Percentiles rank a stretch among this genome's conserved stretches.
Conservation (phyloP, 208 protist species). For the Crithidia brevicula region DNA sequence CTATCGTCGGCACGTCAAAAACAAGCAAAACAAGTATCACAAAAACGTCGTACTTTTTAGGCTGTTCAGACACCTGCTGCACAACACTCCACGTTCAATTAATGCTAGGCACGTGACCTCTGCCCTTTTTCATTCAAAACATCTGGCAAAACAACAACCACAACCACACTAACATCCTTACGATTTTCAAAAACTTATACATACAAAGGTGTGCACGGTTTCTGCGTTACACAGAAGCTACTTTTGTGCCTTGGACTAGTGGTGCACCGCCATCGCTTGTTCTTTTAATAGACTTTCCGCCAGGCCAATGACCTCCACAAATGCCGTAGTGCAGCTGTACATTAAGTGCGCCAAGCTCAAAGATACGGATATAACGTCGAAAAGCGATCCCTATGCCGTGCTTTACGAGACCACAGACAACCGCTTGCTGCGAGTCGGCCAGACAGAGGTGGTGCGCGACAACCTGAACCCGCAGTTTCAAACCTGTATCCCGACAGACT, state of each 20-base stretch:
- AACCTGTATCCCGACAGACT: conserved; percentile 24
- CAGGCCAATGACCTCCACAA: neutral
- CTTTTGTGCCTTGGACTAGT: neutral
- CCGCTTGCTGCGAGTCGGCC: neutral
- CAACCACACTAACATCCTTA: too few species aligned
- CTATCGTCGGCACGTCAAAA: neutral
- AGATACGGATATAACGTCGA: neutral
- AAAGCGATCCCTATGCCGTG: conserved; percentile 8
- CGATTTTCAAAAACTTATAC: neutral
- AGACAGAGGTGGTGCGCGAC: conserved; percentile 24
- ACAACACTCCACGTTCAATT: too few species aligned
- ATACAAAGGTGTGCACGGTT: neutral
- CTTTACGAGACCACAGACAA: neutral
- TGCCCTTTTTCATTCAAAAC: too few species aligned
- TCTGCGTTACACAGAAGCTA: neutral
- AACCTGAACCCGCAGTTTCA: conserved; percentile 48
- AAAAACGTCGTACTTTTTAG: neutral
- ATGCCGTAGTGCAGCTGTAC: conserved; percentile 5
- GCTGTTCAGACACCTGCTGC: neutral
- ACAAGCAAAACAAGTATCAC: too few species aligned
- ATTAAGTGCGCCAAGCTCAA: conserved; percentile 5
- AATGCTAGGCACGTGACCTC: too few species aligned
- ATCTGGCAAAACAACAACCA: too few species aligned
- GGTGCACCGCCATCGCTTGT: neutral
- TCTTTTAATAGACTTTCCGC: neutral